Evolutionary conservation across 257 asterid species (phyloP).

Genomic region (Nicotiana obtusifolia): DNA sequence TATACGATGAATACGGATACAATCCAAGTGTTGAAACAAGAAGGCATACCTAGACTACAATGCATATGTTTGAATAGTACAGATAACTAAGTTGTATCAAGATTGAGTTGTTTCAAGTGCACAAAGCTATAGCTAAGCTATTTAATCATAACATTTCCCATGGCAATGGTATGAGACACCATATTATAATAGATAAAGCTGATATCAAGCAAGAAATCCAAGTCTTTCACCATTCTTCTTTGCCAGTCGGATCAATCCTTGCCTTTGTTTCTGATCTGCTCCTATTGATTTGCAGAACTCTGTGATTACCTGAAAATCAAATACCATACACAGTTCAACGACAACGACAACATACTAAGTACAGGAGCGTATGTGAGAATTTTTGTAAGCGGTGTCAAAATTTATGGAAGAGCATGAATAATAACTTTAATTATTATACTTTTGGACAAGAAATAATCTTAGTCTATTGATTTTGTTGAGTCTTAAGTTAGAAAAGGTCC

Average conservation of each 20-base stretch:
- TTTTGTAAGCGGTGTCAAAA: too few relatives aligned
- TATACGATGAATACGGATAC: neutral
- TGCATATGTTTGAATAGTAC: slow-evolving; percentile 5
- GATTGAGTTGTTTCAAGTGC: neutral
- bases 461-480: too few relatives aligned
- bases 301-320: slow-evolving; percentile 58
- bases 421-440: too few relatives aligned
- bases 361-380: too few relatives aligned
- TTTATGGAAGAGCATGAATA: too few relatives aligned
- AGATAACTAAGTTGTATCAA: neutral
- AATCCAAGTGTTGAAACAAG: neutral
- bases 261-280: slow-evolving; percentile 83
- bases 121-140: slow-evolving; percentile 7
- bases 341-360: too few relatives aligned
- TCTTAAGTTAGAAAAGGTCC: too few relatives aligned
- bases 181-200: neutral
- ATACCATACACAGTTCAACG: neutral
- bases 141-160: neutral
- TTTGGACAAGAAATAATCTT: too few relatives aligned
- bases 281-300: slow-evolving; percentile 96
- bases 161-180: neutral
- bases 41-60: neutral
- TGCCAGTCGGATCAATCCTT: slow-evolving; percentile 82
- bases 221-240: slow-evolving; percentile 91
- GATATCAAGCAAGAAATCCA: slow-evolving; percentile 66